phyloP scores from a whole-genome alignment of 1,284 basidiomycete genomes.

The Coniferiporia weirii region DNA sequence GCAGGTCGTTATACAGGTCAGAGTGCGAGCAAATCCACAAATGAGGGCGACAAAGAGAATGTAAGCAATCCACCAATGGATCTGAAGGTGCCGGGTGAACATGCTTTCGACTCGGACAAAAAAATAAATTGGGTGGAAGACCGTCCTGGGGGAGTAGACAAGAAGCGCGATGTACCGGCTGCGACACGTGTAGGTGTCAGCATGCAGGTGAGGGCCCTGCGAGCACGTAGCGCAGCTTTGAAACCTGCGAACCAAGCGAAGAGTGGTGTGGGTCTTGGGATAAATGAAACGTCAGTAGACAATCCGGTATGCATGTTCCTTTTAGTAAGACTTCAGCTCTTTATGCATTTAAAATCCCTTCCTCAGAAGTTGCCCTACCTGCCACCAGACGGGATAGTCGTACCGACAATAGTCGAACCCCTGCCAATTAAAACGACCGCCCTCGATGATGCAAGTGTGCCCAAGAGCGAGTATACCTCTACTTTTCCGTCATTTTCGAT shows the following conservation, averaged over 20 bases:
- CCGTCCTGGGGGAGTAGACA: background rate
- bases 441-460: background rate
- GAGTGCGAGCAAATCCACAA: background rate
- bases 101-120: background rate
- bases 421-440: background rate
- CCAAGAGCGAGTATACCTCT: background rate
- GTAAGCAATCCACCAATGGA: background rate
- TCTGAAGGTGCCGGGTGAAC: background rate
- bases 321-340: background rate
- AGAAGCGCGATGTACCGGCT: background rate
- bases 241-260: background rate
- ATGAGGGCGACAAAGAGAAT: background rate
- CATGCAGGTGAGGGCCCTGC: slow-evolving; percentile 1
- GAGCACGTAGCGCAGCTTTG: background rate
- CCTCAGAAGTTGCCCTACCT: background rate
- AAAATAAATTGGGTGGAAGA: background rate
- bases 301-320: background rate
- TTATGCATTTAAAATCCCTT: background rate
- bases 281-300: background rate
- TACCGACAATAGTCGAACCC: background rate
- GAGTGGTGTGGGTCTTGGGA: background rate
- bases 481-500: slow-evolving; percentile 9
- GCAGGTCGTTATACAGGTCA: background rate
- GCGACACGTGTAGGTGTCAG: background rate
- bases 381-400: no score